Percentiles rank a stretch among this genome's conserved stretches.
phyloP scores from a whole-genome alignment of 2,329 filamentous ascomycete genomes.

The Didymella segeticola region DNA sequence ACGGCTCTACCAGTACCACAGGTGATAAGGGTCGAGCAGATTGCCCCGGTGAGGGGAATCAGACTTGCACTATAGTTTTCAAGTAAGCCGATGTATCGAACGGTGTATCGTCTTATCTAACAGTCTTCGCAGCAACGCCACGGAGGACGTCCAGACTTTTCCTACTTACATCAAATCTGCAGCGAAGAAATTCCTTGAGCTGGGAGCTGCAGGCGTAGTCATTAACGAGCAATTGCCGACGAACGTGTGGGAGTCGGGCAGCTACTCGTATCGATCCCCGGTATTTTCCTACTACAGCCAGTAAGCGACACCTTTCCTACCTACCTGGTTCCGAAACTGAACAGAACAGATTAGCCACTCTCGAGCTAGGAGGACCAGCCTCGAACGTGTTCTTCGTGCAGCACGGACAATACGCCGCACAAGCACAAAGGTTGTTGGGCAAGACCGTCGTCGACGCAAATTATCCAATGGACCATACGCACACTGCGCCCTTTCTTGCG shows the following conservation, averaged over 20 bases:
- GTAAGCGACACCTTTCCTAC: background rate
- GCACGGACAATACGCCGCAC: conserved; percentile 63
- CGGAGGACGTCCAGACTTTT: conserved; percentile 66
- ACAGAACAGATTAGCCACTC: conserved; percentile 11
- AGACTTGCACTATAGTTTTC: conserved; percentile 60
- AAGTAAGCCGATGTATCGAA: conserved; percentile 15
- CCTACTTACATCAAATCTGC: conserved; percentile 65
- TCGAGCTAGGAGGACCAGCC: conserved; percentile 47
- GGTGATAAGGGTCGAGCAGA: conserved; percentile 67
- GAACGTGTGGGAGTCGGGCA: conserved; percentile 65
- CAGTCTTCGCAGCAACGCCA: conserved; percentile 47
- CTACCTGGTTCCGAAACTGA: background rate
- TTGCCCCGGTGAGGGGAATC: conserved; percentile 60
- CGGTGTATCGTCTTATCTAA: background rate
- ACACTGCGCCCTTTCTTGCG: conserved; percentile 30
- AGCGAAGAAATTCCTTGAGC: conserved; percentile 57
- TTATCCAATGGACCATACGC: conserved; percentile 36
- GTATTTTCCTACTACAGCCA: conserved; percentile 57
- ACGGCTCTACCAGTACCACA: conserved; percentile 59
- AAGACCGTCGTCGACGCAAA: conserved; percentile 23
- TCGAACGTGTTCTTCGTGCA: conserved; percentile 56
- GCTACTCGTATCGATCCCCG: conserved; percentile 53
- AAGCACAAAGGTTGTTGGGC: conserved; percentile 34
- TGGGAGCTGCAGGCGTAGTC: conserved; percentile 64
- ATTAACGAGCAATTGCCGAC: conserved; percentile 62